Percentiles rank a stretch among this genome's conserved stretches.
phyloP scores from a whole-genome alignment of 2,329 filamentous ascomycete genomes.

The Kalmusia sp. region DNA sequence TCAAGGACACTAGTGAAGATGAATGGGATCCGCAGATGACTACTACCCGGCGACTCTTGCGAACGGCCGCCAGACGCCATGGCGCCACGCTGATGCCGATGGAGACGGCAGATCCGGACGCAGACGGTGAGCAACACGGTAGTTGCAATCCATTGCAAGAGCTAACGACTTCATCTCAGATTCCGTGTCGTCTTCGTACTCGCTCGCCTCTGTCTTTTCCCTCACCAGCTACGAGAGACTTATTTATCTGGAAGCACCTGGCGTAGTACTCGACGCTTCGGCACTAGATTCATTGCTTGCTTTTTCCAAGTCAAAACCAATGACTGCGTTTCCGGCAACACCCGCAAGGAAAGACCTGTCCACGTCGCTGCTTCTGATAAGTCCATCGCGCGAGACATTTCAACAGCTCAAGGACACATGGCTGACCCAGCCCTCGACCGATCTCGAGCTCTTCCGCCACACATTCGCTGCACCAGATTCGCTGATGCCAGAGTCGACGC shows the following conservation, averaged over 20 bases:
- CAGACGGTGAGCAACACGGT: conserved; percentile 31
- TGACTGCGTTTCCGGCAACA: conserved; percentile 44
- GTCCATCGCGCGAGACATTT: conserved; percentile 42
- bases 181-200: conserved; percentile 47
- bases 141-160: background rate
- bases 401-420: conserved; percentile 39
- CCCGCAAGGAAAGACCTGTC: conserved; percentile 38
- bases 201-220: conserved; percentile 54
- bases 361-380: conserved; percentile 47
- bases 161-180: conserved; percentile 23
- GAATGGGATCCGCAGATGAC: conserved; percentile 51
- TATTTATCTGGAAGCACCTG: conserved; percentile 54
- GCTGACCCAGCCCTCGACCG: conserved; percentile 29
- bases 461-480: conserved; percentile 38
- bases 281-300: conserved; percentile 54
- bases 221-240: conserved; percentile 55
- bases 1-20: conserved; percentile 43
- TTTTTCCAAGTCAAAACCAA: conserved; percentile 45
- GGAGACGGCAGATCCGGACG: conserved; percentile 45
- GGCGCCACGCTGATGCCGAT: conserved; percentile 54
- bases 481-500: conserved; percentile 48
- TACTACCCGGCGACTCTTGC: conserved; percentile 53
- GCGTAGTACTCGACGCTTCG: conserved; percentile 54
- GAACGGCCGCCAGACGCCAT: conserved; percentile 55
- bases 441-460: conserved; percentile 43